A percentile compares a stretch with the other conserved stretches of the same genome.
phyloP scores from a whole-genome alignment of 495 filamentous ascomycete genomes.

The Venustampulla echinocandica region DNA sequence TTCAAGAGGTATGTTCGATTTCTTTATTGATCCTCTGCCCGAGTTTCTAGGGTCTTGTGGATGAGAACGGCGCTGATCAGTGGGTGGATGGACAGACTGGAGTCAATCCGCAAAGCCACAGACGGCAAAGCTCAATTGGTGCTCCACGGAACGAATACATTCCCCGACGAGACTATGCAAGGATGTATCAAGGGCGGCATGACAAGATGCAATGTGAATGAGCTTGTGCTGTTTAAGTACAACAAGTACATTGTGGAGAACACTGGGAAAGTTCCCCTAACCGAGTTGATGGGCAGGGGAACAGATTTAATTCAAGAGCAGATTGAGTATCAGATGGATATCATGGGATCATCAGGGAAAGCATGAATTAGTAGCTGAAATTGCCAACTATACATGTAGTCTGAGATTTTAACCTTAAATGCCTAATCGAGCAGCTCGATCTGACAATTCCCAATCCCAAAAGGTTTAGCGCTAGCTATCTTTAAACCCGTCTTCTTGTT shows the following conservation, averaged over 20 bases:
- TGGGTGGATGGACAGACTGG: conserved; percentile 27
- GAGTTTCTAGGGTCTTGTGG: too few species aligned
- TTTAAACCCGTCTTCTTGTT: too few species aligned
- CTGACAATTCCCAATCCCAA: too few species aligned
- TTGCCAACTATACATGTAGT: background rate
- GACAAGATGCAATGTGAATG: conserved; percentile 76
- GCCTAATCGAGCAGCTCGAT: too few species aligned
- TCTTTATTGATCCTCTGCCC: background rate
- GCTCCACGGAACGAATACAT: conserved; percentile 72
- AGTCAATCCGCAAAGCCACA: conserved; percentile 52
- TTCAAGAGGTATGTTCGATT: conserved; percentile 13
- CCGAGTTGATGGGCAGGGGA: conserved; percentile 60
- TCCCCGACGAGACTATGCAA: conserved; percentile 57
- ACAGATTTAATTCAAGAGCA: conserved; percentile 66
- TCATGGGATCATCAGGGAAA: conserved; percentile 39
- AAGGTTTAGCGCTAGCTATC: too few species aligned
- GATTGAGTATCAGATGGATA: conserved; percentile 67
- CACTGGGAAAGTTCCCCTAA: conserved; percentile 56
- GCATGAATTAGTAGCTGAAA: background rate
- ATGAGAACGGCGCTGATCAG: too few species aligned
- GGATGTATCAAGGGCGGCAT: conserved; percentile 64
- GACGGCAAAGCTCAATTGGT: conserved; percentile 57
- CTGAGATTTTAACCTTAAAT: too few species aligned
- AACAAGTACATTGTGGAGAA: conserved; percentile 56
- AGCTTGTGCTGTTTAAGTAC: conserved; percentile 68